Evolutionary conservation across 139 green algal genomes (phyloP).

Genomic region (Asterochloris sp.): DNA sequence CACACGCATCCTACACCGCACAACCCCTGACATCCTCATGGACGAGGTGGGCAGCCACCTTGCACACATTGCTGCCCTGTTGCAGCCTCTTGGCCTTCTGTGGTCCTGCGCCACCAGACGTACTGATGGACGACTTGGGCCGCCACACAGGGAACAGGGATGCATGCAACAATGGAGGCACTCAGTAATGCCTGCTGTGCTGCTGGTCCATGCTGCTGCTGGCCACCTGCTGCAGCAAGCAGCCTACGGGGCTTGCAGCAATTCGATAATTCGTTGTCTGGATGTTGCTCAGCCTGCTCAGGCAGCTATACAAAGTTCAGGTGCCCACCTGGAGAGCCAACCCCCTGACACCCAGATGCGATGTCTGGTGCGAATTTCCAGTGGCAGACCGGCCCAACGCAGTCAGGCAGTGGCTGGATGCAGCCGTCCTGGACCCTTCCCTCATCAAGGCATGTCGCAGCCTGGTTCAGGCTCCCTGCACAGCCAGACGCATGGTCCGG

Average conservation of each 20-base stretch:
- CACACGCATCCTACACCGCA: constrained; percentile 85
- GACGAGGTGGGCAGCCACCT: constrained; percentile 44
- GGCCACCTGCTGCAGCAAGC: background rate
- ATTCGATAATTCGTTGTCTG: background rate
- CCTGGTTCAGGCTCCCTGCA: background rate
- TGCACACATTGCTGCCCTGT: background rate
- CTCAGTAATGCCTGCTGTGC: background rate
- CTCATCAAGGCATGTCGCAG: constrained; percentile 59
- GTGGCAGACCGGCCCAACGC: constrained; percentile 81
- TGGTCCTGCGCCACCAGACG: too few species aligned
- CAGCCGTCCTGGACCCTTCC: constrained; percentile 39
- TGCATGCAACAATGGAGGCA: background rate
- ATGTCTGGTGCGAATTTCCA: constrained; percentile 84
- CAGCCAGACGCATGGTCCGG: too few species aligned
- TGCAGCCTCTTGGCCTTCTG: background rate
- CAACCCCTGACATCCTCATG: constrained; percentile 63
- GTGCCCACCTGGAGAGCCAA: constrained; percentile 49
- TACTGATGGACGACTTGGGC: background rate
- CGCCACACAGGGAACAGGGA: background rate
- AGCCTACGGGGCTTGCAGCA: background rate
- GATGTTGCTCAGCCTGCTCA: background rate
- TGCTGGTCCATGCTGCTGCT: background rate
- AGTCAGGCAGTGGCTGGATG: constrained; percentile 74
- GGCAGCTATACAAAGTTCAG: background rate
- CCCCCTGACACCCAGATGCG: constrained; percentile 51